Conservation (phyloP, 495 filamentous ascomycete genomes). For the Daldinia vernicosa region DNA sequence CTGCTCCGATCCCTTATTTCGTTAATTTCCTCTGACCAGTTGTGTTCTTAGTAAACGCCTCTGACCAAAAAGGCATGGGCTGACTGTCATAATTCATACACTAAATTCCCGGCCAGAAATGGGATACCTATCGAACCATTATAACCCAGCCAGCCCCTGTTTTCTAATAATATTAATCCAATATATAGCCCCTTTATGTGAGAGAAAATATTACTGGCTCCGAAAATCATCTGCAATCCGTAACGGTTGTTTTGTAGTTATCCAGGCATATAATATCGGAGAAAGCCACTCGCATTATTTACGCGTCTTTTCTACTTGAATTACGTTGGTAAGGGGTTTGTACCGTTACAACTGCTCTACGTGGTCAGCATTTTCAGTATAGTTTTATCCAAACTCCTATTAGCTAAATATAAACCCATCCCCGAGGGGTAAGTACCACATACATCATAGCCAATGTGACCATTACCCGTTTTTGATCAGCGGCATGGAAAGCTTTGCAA, state of each 20-base stretch:
- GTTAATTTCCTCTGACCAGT: neutral
- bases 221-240: neutral
- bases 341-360: neutral
- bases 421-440: neutral
- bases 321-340: neutral
- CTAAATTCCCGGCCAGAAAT: neutral
- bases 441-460: slow-evolving; percentile 4
- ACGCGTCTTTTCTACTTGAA: neutral
- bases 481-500: slow-evolving; percentile 2
- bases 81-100: neutral
- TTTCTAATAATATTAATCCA: neutral
- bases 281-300: neutral
- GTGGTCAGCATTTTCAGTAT: neutral
- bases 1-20: neutral
- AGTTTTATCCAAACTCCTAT: neutral
- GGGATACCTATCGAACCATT: neutral
- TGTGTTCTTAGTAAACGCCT: neutral
- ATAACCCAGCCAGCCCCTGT: neutral
- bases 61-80: neutral
- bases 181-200: neutral
- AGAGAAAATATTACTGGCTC: neutral
- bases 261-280: no score
- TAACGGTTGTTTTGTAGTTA: neutral
- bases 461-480: slow-evolving; percentile 5
- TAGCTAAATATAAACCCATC: neutral